Percentiles rank a stretch among this genome's conserved stretches.
phyloP scores from a whole-genome alignment of 1,284 basidiomycete genomes.

The Exsudoporus floridanus region DNA sequence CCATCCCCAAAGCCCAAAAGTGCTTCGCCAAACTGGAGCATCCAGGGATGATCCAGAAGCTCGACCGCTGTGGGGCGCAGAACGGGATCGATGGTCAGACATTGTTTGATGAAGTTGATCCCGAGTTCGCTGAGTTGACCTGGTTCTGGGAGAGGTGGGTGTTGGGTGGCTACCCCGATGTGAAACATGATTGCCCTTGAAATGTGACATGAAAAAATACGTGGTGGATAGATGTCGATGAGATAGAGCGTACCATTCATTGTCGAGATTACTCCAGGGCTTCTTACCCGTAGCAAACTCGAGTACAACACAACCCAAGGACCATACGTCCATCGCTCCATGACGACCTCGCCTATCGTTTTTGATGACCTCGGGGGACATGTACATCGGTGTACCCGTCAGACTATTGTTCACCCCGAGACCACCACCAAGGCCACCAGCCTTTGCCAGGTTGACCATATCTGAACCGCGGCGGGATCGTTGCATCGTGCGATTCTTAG shows the following conservation, averaged over 20 bases:
- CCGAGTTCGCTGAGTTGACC: constrained; percentile 87
- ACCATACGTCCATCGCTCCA: constrained; percentile 99
- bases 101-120: constrained; percentile 92
- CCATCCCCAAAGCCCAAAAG: constrained; percentile 66
- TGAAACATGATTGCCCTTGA: constrained; percentile 97
- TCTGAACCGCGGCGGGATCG: constrained; percentile 61
- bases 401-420: constrained; percentile 71
- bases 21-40: constrained; percentile 74
- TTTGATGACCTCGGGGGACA: constrained; percentile 99
- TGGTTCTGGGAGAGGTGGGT: constrained; percentile 92
- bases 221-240: background rate
- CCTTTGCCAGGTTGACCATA: constrained; percentile 29
- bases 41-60: constrained; percentile 90
- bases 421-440: constrained; percentile 38
- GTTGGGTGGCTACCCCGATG: constrained; percentile 95
- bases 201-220: constrained; percentile 8
- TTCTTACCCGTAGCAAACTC: constrained; percentile 96
- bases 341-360: constrained; percentile 82
- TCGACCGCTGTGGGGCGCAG: constrained; percentile 84
- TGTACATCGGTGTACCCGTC: constrained; percentile 99
- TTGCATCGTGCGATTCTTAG: constrained; percentile 88
- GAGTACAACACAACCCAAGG: constrained; percentile 92
- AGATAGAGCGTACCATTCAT: constrained; percentile 79
- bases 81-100: constrained; percentile 86
- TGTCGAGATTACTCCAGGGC: constrained; percentile 98